phyloP scores from a whole-genome alignment of 176 grass and related monocot species.

The Paspalum vaginatum region DNA sequence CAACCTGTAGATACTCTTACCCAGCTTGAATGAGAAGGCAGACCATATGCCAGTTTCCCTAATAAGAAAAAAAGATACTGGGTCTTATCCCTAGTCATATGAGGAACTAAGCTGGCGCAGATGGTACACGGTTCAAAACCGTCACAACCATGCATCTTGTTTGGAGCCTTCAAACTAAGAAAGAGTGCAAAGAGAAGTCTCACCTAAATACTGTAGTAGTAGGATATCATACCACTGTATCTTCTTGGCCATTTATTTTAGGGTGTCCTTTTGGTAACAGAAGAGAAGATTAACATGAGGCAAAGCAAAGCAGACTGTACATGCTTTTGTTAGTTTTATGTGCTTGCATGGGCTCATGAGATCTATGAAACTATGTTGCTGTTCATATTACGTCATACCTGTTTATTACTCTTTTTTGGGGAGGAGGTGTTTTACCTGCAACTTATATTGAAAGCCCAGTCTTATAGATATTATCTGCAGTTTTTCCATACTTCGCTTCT shows the following conservation, averaged over 20 bases:
- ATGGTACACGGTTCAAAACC: not conserved
- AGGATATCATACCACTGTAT: not conserved
- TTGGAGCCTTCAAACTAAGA: not conserved
- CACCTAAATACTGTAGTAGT: not conserved
- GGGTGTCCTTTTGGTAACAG: not conserved
- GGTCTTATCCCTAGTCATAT: slow-evolving; percentile 9
- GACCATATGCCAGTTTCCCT: not conserved
- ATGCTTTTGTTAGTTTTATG: not conserved
- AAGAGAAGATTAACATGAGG: not conserved
- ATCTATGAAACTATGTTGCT: slow-evolving; percentile 18
- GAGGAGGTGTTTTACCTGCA: not conserved
- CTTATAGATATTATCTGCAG: not conserved
- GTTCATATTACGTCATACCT: not conserved
- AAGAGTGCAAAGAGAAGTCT: slow-evolving; percentile 11
- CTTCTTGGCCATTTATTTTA: not conserved
- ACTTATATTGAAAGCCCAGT: not conserved
- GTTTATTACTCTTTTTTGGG: not conserved
- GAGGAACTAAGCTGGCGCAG: slow-evolving; percentile 2
- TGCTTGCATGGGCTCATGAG: not conserved
- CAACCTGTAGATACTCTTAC: not conserved
- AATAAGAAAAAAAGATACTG: not conserved
- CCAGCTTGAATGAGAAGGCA: not conserved
- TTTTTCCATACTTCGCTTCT: not conserved
- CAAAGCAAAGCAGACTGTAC: not conserved
- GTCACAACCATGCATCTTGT: not conserved